A percentile compares a stretch with the other conserved stretches of the same genome.
phyloP scores from a whole-genome alignment of 345 rosid species.

The Eutrema japonicum region DNA sequence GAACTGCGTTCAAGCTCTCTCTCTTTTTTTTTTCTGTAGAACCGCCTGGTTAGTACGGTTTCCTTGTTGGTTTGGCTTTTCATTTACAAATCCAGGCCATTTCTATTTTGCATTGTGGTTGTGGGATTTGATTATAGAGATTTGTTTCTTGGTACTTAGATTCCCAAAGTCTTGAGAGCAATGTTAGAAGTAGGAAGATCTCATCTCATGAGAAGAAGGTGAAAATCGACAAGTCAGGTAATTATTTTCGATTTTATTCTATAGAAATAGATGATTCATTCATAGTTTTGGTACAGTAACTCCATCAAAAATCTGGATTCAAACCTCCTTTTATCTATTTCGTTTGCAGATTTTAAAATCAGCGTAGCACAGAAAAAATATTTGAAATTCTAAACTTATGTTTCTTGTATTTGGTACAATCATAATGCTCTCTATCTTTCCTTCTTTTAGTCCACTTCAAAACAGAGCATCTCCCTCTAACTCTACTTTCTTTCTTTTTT shows the following conservation, averaged over 20 bases:
- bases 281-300: slow-evolving; percentile 51
- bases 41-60: too few species aligned
- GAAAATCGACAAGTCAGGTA: slow-evolving; percentile 65
- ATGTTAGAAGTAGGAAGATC: slow-evolving; percentile 76
- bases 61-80: too few species aligned
- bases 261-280: slow-evolving; percentile 52
- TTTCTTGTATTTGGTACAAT: slow-evolving; percentile 39
- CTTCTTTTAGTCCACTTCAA: not conserved
- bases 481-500: not conserved
- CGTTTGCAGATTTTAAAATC: slow-evolving; percentile 65
- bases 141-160: too few species aligned
- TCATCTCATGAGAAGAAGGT: slow-evolving; percentile 65
- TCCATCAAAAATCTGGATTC: slow-evolving; percentile 3
- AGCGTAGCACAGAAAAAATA: slow-evolving; percentile 66
- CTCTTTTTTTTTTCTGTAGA: too few species aligned
- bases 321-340: slow-evolving; percentile 10
- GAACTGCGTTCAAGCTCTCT: too few species aligned
- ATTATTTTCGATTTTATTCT: too few species aligned
- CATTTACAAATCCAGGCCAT: too few species aligned
- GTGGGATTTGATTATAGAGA: too few species aligned
- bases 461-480: not conserved
- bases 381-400: too few species aligned
- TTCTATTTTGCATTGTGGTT: too few species aligned
- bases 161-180: slow-evolving; percentile 54
- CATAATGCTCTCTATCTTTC: not conserved